Conservation (phyloP, 352 stramenopile species). For the Phytophthora capsici region DNA sequence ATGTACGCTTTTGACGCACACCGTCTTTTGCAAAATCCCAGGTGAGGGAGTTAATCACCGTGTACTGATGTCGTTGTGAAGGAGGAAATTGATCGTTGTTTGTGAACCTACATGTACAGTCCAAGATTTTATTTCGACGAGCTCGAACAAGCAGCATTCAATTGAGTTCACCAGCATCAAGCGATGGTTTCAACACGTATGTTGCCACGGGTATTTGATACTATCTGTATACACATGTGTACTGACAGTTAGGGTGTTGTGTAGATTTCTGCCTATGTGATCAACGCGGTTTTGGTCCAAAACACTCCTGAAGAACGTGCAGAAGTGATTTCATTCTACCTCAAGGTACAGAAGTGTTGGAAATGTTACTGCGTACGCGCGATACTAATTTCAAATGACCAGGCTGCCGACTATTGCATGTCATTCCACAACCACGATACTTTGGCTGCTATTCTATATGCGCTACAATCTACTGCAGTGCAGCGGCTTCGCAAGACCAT, state of each 20-base stretch:
- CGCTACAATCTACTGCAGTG: slow-evolving; percentile 87
- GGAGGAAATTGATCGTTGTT: slow-evolving; percentile 2
- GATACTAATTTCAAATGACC: slow-evolving; percentile 12
- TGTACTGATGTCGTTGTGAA: neutral
- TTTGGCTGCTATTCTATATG: slow-evolving; percentile 85
- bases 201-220: slow-evolving; percentile 6
- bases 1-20: slow-evolving; percentile 82
- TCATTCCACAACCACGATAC: slow-evolving; percentile 86
- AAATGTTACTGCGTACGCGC: neutral
- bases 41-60: slow-evolving; percentile 39
- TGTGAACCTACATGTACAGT: slow-evolving; percentile 38
- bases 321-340: slow-evolving; percentile 81
- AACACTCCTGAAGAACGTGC: slow-evolving; percentile 66
- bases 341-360: slow-evolving; percentile 48
- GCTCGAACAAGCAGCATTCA: slow-evolving; percentile 62
- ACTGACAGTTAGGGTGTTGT: neutral
- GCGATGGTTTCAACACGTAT: slow-evolving; percentile 88
- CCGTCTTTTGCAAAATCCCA: slow-evolving; percentile 82
- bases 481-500: slow-evolving; percentile 80
- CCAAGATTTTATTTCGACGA: slow-evolving; percentile 67
- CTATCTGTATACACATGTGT: neutral
- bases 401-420: slow-evolving; percentile 77
- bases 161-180: slow-evolving; percentile 69
- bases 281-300: slow-evolving; percentile 83
- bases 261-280: slow-evolving; percentile 82